These are phyloP conservation scores for Starmerella vitae DNA, from an alignment of 805 yeast species.

Conservation along the genomic window DNA sequence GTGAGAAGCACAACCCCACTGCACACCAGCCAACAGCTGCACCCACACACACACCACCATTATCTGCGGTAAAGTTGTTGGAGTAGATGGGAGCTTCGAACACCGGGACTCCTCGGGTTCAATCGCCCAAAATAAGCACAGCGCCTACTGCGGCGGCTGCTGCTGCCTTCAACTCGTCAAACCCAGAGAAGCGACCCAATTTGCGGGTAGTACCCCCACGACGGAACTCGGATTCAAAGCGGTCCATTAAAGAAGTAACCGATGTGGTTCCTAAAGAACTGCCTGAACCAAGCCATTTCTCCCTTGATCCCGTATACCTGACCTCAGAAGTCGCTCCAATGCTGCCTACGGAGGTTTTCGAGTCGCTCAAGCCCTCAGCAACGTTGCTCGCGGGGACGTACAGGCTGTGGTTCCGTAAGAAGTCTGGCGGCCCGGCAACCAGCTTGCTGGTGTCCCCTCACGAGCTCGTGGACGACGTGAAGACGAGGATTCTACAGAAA, in stretches of 20 bases:
- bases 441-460: slow-evolving; percentile 45
- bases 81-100: neutral
- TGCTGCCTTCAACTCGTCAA: slow-evolving; percentile 1
- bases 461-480: slow-evolving; percentile 68
- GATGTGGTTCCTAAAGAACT: no score
- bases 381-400: neutral
- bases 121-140: neutral
- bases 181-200: slow-evolving; percentile 1
- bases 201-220: slow-evolving; percentile 3
- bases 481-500: slow-evolving; percentile 45
- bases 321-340: no score
- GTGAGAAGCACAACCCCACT: neutral
- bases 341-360: no score
- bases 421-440: slow-evolving; percentile 40
- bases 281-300: no score
- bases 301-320: no score
- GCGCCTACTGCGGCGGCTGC: slow-evolving; percentile 1
- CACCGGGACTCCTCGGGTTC: neutral
- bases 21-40: neutral
- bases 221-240: neutral
- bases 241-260: neutral
- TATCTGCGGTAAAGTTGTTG: neutral
- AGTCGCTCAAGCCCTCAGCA: no score
- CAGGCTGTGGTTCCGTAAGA: slow-evolving; percentile 17
- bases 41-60: neutral